Percentiles rank a stretch among this genome's conserved stretches.
phyloP scores from a whole-genome alignment of 2,329 filamentous ascomycete genomes.

The Sporothrix sp. region DNA sequence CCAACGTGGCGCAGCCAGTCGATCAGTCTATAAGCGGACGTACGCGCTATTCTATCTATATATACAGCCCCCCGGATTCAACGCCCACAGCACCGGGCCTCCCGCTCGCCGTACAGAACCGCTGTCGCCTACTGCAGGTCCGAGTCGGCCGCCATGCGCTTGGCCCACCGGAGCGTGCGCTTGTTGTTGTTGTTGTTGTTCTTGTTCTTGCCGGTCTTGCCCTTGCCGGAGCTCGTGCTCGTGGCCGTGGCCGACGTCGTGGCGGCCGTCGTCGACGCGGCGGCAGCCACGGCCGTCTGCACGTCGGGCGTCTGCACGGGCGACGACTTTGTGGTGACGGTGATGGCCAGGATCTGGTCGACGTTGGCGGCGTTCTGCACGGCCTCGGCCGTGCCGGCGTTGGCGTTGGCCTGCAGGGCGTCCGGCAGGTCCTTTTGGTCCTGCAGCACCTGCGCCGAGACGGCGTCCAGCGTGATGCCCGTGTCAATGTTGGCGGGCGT shows the following conservation, averaged over 20 bases:
- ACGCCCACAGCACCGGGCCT: no score
- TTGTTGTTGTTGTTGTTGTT: not conserved
- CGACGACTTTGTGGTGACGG: slow-evolving; percentile 3
- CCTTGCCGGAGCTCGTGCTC: not conserved
- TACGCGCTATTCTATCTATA: no score
- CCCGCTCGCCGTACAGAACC: not conserved
- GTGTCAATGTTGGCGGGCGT: slow-evolving; percentile 33
- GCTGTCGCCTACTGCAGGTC: not conserved
- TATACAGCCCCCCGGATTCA: not conserved
- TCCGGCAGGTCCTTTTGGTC: slow-evolving; percentile 36
- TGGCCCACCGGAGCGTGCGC: not conserved
- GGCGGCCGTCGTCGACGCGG: not conserved
- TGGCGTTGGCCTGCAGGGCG: slow-evolving; percentile 6
- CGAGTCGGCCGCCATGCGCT: not conserved
- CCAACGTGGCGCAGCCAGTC: not conserved
- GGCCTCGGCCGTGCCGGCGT: not conserved
- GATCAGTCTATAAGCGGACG: not conserved
- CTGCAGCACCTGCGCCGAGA: slow-evolving; percentile 38
- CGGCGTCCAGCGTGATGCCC: slow-evolving; percentile 31
- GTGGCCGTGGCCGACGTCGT: not conserved
- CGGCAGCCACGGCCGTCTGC: not conserved
- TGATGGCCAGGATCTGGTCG: slow-evolving; percentile 1
- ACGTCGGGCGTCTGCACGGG: slow-evolving; percentile 4
- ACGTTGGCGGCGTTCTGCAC: not conserved
- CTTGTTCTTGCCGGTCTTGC: not conserved